Conservation (phyloP, 768 basidiomycete species). For the Amanita fuliginea region DNA sequence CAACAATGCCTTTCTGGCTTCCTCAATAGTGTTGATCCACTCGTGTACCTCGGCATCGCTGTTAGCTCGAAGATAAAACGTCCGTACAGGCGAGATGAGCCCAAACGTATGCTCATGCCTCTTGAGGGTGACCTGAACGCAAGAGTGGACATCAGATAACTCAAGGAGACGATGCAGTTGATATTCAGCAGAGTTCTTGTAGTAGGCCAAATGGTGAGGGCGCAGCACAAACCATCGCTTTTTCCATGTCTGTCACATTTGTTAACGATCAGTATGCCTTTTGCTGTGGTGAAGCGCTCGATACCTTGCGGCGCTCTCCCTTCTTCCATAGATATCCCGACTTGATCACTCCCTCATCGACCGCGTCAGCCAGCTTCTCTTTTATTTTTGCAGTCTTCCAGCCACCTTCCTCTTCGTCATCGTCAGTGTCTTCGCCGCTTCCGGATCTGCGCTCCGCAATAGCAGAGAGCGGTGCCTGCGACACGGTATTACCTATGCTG, state of each 20-base stretch:
- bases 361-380: slow-evolving; percentile 32
- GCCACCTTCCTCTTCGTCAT: slow-evolving; percentile 60
- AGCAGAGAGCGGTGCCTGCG: slow-evolving; percentile 50
- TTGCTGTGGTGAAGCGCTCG: slow-evolving; percentile 2
- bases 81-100: slow-evolving; percentile 80
- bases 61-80: slow-evolving; percentile 84
- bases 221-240: slow-evolving; percentile 97
- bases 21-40: slow-evolving; percentile 81
- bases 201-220: slow-evolving; percentile 87
- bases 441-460: slow-evolving; percentile 66
- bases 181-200: slow-evolving; percentile 94
- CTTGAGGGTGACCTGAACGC: slow-evolving; percentile 80
- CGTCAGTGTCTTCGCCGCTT: slow-evolving; percentile 72
- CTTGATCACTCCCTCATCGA: slow-evolving; percentile 69
- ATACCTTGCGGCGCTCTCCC: slow-evolving; percentile 91
- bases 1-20: slow-evolving; percentile 54
- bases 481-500: slow-evolving; percentile 11
- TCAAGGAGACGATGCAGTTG: slow-evolving; percentile 83
- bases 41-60: slow-evolving; percentile 58
- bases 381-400: slow-evolving; percentile 46
- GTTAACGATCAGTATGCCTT: background rate
- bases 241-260: slow-evolving; percentile 80
- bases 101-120: slow-evolving; percentile 85
- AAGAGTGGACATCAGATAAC: slow-evolving; percentile 81
- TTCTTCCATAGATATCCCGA: slow-evolving; percentile 97